Base-by-base conservation (phyloP, 768 basidiomycete species). In the Dacryopinax primogenitus region DNA sequence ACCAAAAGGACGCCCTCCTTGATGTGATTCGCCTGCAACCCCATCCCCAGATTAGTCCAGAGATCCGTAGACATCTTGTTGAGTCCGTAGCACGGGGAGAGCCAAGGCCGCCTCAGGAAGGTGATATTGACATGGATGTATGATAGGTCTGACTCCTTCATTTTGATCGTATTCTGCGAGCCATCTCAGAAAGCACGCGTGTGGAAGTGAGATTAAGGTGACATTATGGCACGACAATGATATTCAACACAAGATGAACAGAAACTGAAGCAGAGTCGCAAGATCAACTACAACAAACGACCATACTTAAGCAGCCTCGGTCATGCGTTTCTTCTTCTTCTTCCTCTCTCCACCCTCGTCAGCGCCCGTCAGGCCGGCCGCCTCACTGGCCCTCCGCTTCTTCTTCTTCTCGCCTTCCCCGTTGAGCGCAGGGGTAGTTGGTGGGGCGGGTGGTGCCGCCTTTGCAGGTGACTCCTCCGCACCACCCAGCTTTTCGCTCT, bases 1-100 rank as follows among this genome's bases (percentile, higher is more conserved):
- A 99, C 73, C 96, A 99, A 71, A 98, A 98, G 74, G 92, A 97
- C 73, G 92, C 95, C 0, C 77, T 99, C n/a, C 77, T 97, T 64
- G 95, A 98, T 70, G 92, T 97, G 44, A 81, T 94, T 61, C 84
- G 92, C 28, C 86, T 83, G 3, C 86, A 90, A 37, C 84, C 86
- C 7, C 96, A 99, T 73, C 80, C 86, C 6, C 87, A 92, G 73
- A 96, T 98, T 71, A 82, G 90, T 51, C 79, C 86, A 0, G 96
- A 99, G 76, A 86, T 97, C 64, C 82, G 96, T 71, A 77, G 96
- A 68, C 96, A 98, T 73, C 73, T 76, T 30, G 68, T 76, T 64
- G 72, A 72, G 45, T 73, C 72, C 23, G 75, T 75, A 1, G 74
- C 74, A 61, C 65, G 75, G 23, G 75, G 75, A 6, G 74, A 74